A percentile compares a stretch with the other conserved stretches of the same genome.
Conservation (phyloP, 306 rosid genomes). For the Sicyos edulis region DNA sequence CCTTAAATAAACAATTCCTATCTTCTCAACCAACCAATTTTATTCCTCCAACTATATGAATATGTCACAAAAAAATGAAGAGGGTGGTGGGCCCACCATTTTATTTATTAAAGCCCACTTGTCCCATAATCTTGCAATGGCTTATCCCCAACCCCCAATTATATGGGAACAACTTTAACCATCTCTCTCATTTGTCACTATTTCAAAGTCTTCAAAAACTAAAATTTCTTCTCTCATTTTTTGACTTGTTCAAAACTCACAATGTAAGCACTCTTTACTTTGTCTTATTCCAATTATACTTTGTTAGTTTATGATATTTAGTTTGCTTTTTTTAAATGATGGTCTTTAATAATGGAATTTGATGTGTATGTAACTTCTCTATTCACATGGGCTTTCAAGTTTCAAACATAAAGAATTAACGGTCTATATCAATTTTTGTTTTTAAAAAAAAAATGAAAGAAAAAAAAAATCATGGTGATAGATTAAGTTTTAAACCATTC, state of each 20-base stretch:
- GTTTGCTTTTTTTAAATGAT: neutral
- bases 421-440: too few species aligned
- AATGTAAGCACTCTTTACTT: neutral
- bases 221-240: neutral
- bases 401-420: too few species aligned
- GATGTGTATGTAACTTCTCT: neutral
- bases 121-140: constrained; percentile 5
- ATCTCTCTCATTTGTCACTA: constrained; percentile 5
- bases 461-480: too few species aligned
- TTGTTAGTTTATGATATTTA: neutral
- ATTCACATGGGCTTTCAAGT: too few species aligned
- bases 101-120: constrained; percentile 33
- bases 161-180: constrained; percentile 37
- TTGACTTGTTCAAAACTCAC: neutral
- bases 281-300: neutral
- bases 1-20: neutral
- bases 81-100: constrained; percentile 34
- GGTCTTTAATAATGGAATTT: too few species aligned
- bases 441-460: too few species aligned
- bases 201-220: neutral
- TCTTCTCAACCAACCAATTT: neutral
- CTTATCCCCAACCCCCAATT: constrained; percentile 31
- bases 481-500: too few species aligned
- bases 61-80: neutral
- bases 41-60: neutral